phyloP scores from a whole-genome alignment of 768 basidiomycete genomes.

The Serendipita sp. region DNA sequence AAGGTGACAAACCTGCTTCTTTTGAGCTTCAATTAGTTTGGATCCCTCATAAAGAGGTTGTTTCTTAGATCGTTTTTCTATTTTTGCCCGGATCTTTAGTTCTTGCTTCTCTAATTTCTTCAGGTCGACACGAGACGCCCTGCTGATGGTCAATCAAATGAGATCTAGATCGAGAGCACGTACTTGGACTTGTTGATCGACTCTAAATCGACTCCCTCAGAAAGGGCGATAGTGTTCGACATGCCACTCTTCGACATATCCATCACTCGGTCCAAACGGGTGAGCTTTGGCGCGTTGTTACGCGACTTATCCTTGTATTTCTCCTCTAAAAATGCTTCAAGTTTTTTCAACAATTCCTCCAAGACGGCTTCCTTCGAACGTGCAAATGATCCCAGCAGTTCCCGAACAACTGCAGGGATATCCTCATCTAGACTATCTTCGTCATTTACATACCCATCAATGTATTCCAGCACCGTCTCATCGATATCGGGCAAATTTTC shows the following conservation, averaged over 20 bases:
- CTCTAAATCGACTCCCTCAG: constrained; percentile 76
- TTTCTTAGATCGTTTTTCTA: constrained; percentile 82
- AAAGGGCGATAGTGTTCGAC: constrained; percentile 62
- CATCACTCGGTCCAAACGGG: constrained; percentile 58
- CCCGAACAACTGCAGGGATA: background rate
- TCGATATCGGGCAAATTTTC: constrained; percentile 8
- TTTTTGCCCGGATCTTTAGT: constrained; percentile 92
- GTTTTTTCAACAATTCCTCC: background rate
- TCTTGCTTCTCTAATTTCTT: constrained; percentile 96
- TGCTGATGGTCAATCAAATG: constrained; percentile 17
- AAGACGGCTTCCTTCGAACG: background rate
- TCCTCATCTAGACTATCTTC: constrained; percentile 5
- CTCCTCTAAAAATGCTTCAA: background rate
- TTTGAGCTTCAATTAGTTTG: constrained; percentile 80
- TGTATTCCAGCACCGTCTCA: constrained; percentile 5
- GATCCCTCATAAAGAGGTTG: constrained; percentile 88
- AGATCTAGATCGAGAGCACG: constrained; percentile 13
- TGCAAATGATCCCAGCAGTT: constrained; percentile 1
- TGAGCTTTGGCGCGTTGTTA: constrained; percentile 9
- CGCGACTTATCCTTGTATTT: constrained; percentile 7
- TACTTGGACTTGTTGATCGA: constrained; percentile 91
- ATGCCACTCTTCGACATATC: constrained; percentile 71
- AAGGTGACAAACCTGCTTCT: constrained; percentile 50
- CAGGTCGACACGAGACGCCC: constrained; percentile 82
- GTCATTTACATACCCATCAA: constrained; percentile 2